Evolutionary conservation across 2,329 filamentous ascomycete species (phyloP).

Genomic region (Pseudogymnoascus sp.): DNA sequence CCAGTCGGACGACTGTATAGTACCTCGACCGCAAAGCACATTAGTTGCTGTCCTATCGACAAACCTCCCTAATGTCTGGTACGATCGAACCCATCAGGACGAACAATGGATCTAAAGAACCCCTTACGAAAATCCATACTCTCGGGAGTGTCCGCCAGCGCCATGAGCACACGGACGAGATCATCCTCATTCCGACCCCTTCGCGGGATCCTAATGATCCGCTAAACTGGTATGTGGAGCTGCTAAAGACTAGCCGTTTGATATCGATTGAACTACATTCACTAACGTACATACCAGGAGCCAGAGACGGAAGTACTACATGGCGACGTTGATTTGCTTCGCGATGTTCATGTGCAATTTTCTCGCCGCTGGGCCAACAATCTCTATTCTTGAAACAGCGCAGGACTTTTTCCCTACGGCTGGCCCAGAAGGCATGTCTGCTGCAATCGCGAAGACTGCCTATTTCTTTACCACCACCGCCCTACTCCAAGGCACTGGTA

Average conservation of each 20-base stretch:
- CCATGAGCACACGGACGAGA: conserved; percentile 21
- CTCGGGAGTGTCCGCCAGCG: conserved; percentile 16
- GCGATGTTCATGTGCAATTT: conserved; percentile 21
- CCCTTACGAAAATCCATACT: conserved; percentile 11
- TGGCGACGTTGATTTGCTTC: conserved; percentile 15
- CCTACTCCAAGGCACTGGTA: conserved; percentile 16
- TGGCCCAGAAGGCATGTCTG: neutral
- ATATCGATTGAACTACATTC: neutral
- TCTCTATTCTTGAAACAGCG: conserved; percentile 18
- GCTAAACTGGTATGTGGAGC: conserved; percentile 25
- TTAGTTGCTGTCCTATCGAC: neutral
- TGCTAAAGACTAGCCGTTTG: neutral
- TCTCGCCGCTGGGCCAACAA: conserved; percentile 19
- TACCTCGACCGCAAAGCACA: neutral
- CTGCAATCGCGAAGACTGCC: conserved; percentile 16
- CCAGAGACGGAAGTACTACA: conserved; percentile 10
- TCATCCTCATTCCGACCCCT: conserved; percentile 26
- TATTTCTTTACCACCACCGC: conserved; percentile 20
- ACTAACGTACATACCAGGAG: neutral
- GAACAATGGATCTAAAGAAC: neutral
- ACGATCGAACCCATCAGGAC: conserved; percentile 10
- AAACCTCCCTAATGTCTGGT: neutral
- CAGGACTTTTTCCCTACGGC: conserved; percentile 17
- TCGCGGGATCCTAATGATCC: conserved; percentile 31
- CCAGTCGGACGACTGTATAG: neutral